These are phyloP conservation scores for Oryza australiensis DNA, from an alignment of 176 grass and related monocot genomes.

Conservation along the genomic window DNA sequence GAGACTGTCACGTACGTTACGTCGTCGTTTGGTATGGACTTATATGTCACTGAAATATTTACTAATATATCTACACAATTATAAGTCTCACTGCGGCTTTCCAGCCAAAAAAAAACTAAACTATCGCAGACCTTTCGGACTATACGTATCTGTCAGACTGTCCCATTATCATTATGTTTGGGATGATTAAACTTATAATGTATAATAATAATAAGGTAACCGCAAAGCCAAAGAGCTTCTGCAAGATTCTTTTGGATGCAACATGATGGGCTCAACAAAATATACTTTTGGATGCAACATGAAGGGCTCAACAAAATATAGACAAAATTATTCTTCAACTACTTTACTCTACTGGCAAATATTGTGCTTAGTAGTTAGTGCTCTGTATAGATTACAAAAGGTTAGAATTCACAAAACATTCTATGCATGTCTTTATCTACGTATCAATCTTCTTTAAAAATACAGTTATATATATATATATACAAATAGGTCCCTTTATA, in stretches of 20 bases:
- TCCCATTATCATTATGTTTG: not conserved
- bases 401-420: not conserved
- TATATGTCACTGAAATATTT: not conserved
- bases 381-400: not conserved
- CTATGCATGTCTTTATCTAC: not conserved
- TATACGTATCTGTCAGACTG: not conserved
- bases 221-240: constrained; percentile 23
- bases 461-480: too few relatives aligned
- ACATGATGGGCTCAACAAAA: not conserved
- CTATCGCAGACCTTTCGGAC: not conserved
- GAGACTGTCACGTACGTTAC: constrained; percentile 17
- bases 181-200: constrained; percentile 20
- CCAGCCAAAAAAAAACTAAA: not conserved
- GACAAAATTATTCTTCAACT: not conserved
- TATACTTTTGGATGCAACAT: constrained; percentile 2
- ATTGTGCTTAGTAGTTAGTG: not conserved
- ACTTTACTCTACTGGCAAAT: not conserved
- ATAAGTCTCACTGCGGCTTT: not conserved
- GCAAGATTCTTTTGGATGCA: not conserved
- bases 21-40: not conserved
- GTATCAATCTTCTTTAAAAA: not conserved
- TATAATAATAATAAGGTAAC: not conserved
- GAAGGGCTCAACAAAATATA: not conserved
- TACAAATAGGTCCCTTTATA: not conserved
- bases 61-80: not conserved